These are phyloP conservation scores for Entamoeba moshkovskii DNA, from an alignment of 208 protist genomes.

Conservation along the genomic window DNA sequence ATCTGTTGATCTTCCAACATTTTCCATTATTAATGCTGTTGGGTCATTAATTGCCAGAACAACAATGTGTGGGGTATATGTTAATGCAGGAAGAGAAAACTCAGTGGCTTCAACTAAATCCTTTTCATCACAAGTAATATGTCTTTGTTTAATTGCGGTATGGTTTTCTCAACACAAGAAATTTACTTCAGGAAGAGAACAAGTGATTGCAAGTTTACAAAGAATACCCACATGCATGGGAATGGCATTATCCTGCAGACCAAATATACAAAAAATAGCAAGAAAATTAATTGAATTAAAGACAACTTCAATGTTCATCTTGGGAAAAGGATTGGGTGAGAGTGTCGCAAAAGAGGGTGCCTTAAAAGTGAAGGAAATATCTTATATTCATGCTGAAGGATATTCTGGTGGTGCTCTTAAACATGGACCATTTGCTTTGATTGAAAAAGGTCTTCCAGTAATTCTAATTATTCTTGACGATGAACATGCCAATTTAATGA, in stretches of 20 bases:
- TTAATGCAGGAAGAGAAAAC: background rate
- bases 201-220: background rate
- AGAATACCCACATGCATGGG: background rate
- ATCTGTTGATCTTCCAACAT: background rate
- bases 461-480: background rate
- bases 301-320: background rate
- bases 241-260: background rate
- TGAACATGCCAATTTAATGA: background rate
- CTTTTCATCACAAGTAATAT: background rate
- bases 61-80: background rate
- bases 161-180: background rate
- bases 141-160: background rate
- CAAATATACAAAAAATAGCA: background rate
- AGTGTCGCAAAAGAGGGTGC: background rate
- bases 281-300: background rate
- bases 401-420: background rate
- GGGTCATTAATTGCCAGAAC: background rate
- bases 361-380: background rate
- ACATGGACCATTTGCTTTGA: conserved; percentile 1
- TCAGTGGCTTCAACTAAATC: background rate
- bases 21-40: background rate
- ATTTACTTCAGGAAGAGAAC: background rate
- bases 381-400: background rate
- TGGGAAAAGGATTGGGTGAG: background rate
- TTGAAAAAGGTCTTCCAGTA: background rate